Conservation (phyloP, 169 alveolate species). For the Cryptosporidium ubiquitum region DNA sequence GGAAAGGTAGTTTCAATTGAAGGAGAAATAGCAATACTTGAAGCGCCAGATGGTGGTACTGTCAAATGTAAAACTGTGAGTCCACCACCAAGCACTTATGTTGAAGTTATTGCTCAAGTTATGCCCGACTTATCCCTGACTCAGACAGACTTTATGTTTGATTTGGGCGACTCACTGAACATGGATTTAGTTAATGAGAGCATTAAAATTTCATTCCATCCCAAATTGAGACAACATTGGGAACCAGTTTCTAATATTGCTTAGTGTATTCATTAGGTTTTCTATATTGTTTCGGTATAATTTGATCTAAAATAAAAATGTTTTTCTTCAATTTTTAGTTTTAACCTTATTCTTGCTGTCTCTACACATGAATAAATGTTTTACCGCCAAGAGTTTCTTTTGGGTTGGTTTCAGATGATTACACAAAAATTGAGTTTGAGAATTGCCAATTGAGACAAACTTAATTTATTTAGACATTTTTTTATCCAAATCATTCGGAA, state of each 20-base stretch:
- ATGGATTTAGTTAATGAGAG: constrained; percentile 71
- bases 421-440: neutral
- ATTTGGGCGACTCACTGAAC: constrained; percentile 56
- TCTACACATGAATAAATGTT: too few relatives aligned
- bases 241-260: constrained; percentile 47
- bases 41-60: constrained; percentile 74
- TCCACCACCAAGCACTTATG: constrained; percentile 71
- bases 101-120: constrained; percentile 69
- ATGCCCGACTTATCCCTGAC: constrained; percentile 55
- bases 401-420: too few relatives aligned
- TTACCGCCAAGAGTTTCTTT: too few relatives aligned
- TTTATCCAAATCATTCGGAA: neutral
- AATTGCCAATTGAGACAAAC: too few relatives aligned
- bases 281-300: neutral
- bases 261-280: neutral
- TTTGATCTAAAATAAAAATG: neutral
- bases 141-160: constrained; percentile 72
- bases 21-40: constrained; percentile 48
- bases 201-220: constrained; percentile 61
- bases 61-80: constrained; percentile 61
- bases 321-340: neutral
- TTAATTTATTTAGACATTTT: too few relatives aligned
- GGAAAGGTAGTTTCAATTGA: constrained; percentile 61
- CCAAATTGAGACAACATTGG: constrained; percentile 57
- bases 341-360: neutral